Conservation (phyloP, 805 yeast genomes). For the Yamadazyma laniorum region DNA sequence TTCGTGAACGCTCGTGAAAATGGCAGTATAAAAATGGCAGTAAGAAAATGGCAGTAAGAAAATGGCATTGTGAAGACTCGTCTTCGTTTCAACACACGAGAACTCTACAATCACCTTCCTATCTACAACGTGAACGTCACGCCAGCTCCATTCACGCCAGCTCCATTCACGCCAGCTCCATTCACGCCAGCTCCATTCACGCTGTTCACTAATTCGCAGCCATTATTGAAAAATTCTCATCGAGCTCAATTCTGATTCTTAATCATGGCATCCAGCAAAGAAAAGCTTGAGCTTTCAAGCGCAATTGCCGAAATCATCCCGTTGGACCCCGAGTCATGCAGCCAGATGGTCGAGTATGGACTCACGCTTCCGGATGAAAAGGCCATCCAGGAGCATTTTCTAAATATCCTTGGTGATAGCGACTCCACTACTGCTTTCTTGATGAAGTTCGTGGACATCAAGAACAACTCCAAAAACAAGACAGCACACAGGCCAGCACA, state of each 20-base stretch:
- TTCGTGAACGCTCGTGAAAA: too few species aligned
- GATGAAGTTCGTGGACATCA: constrained; percentile 40
- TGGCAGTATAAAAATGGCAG: too few species aligned
- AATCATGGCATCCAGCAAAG: constrained; percentile 6
- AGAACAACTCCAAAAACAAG: constrained; percentile 13
- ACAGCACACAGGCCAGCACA: background rate
- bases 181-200: too few species aligned
- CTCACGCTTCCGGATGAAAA: constrained; percentile 44
- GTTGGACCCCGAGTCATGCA: constrained; percentile 53
- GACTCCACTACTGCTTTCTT: constrained; percentile 51
- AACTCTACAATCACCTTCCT: too few species aligned
- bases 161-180: too few species aligned
- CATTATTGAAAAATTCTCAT: constrained; percentile 7
- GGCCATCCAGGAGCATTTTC: constrained; percentile 51
- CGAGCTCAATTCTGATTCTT: background rate
- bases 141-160: too few species aligned
- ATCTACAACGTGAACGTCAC: too few species aligned
- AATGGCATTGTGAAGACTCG: too few species aligned
- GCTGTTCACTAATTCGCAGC: constrained; percentile 3
- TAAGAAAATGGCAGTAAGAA: too few species aligned
- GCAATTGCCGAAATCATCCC: constrained; percentile 38
- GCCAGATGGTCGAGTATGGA: constrained; percentile 56
- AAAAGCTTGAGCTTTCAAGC: constrained; percentile 9
- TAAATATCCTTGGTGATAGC: constrained; percentile 56
- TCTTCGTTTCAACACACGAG: too few species aligned